Evolutionary conservation across 345 rosid genomes (phyloP).

Genomic region (Crucihimalaya himalaica): DNA sequence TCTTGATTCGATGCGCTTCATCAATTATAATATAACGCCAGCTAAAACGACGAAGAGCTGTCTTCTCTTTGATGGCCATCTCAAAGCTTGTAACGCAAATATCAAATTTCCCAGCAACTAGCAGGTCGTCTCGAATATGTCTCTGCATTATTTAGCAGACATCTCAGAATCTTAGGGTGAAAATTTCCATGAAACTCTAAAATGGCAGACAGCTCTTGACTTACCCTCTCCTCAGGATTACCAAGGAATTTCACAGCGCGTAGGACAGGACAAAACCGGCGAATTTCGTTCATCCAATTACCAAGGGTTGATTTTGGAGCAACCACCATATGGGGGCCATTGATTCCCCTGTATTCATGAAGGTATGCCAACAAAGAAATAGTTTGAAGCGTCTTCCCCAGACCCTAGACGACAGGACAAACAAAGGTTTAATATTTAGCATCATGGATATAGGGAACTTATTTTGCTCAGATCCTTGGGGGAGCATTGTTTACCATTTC

Average conservation of each 20-base stretch:
- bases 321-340: constrained; percentile 99
- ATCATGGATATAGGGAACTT: background rate
- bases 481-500: constrained; percentile 66
- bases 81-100: constrained; percentile 98
- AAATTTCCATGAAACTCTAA: constrained; percentile 1
- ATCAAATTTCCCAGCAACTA: constrained; percentile 98
- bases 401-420: constrained; percentile 59
- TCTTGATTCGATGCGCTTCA: constrained; percentile 98
- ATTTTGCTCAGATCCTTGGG: background rate
- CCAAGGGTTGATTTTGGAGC: constrained; percentile 99
- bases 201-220: constrained; percentile 24
- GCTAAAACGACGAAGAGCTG: constrained; percentile 86
- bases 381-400: constrained; percentile 97
- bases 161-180: constrained; percentile 7
- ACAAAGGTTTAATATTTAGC: background rate
- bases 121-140: constrained; percentile 85
- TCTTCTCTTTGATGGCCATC: constrained; percentile 99
- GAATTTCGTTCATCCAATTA: constrained; percentile 99
- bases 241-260: constrained; percentile 98
- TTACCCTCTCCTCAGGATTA: constrained; percentile 97
- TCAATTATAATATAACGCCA: constrained; percentile 98
- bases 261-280: constrained; percentile 86
- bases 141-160: constrained; percentile 49
- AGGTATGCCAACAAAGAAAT: constrained; percentile 91
- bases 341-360: constrained; percentile 92